Conservation (phyloP, 768 basidiomycete genomes). For the Imleria badia region DNA sequence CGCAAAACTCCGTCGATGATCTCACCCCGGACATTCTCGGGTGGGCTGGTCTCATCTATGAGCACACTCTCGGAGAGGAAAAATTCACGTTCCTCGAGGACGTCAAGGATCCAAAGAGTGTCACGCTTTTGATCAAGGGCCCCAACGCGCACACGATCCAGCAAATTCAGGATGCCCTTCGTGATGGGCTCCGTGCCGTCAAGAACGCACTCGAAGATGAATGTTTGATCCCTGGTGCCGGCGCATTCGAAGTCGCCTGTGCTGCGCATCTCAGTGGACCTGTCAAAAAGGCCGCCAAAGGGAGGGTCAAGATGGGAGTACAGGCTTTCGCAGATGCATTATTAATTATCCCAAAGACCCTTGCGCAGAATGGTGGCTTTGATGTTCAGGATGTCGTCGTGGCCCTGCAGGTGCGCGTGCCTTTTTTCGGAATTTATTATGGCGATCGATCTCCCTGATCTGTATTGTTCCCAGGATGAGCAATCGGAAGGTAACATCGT, state of each 20-base stretch:
- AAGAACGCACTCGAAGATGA: slow-evolving; percentile 97
- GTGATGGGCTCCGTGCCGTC: slow-evolving; percentile 93
- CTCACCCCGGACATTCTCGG: slow-evolving; percentile 88
- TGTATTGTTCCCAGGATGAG: slow-evolving; percentile 64
- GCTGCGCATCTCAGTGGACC: slow-evolving; percentile 76
- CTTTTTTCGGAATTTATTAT: background rate
- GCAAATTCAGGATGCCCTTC: slow-evolving; percentile 97
- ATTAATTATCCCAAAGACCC: slow-evolving; percentile 92
- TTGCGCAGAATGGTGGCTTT: slow-evolving; percentile 94
- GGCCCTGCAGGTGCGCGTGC: slow-evolving; percentile 70
- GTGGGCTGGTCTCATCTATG: slow-evolving; percentile 98
- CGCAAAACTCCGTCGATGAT: slow-evolving; percentile 98
- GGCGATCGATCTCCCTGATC: slow-evolving; percentile 13
- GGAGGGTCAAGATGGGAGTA: slow-evolving; percentile 94
- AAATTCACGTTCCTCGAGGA: slow-evolving; percentile 98
- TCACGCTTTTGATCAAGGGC: slow-evolving; percentile 96
- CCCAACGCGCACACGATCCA: slow-evolving; percentile 95
- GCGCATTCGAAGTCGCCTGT: slow-evolving; percentile 95
- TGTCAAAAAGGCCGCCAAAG: slow-evolving; percentile 86
- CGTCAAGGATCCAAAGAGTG: slow-evolving; percentile 91
- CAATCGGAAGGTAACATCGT: slow-evolving; percentile 91
- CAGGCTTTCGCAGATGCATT: slow-evolving; percentile 96
- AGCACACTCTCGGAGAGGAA: slow-evolving; percentile 98
- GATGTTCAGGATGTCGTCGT: slow-evolving; percentile 97
- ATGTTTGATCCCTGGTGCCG: slow-evolving; percentile 89